Base-by-base conservation (phyloP, 257 asterid genomes). In the Solanum dulcamara region DNA sequence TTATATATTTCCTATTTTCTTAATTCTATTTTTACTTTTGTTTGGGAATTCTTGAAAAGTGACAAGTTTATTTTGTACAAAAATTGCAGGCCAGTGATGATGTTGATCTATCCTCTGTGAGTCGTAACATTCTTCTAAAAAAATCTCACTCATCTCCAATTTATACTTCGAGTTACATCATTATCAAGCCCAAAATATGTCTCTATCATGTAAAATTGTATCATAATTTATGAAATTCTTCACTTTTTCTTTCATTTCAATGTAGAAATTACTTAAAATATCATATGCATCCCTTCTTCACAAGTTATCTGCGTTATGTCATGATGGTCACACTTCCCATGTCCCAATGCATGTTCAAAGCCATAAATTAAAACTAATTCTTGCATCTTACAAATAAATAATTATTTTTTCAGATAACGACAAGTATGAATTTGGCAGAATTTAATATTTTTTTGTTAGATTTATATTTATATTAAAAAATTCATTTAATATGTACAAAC, bases 51-150 rank as follows among this genome's bases (percentile, higher is more conserved):
- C 74, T 4, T 57, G 42, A 17, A 46, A 77, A 77, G 44, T 77
- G 64, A 77, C 28, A 77, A 70, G 26, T 77, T 46, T 46, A 48
- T 48, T 70, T n/a, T n/a, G 12, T 10, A 33, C n/a, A 70, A 32
- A 35, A 86, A 53, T 20, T 80, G 89, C 89, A 90, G 93, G 88
- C 93, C 93, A 1, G 40, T 75, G 30, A 35, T 84, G 60, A 90
- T 87, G 91, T 50, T 90, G 83, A 89, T 90, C 11, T 90, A 89
- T 62, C 93, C 93, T 30, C 37, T 90, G 93, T 90, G 84, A 86
- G 91, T 70, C 24, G 37, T 44, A 48, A 42, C 33, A 57, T 55
- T 26, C 24, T 77, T 44, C 4, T 15, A 4, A 26, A 24, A 24
- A 74, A 7, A 28, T 75, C 24, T 15, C 26, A 26, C 0, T 10